Evolutionary conservation across 495 filamentous ascomycete species (phyloP), one percentile per base, ranked within the genome.

Genomic region (Monascus purpureus): DNA sequence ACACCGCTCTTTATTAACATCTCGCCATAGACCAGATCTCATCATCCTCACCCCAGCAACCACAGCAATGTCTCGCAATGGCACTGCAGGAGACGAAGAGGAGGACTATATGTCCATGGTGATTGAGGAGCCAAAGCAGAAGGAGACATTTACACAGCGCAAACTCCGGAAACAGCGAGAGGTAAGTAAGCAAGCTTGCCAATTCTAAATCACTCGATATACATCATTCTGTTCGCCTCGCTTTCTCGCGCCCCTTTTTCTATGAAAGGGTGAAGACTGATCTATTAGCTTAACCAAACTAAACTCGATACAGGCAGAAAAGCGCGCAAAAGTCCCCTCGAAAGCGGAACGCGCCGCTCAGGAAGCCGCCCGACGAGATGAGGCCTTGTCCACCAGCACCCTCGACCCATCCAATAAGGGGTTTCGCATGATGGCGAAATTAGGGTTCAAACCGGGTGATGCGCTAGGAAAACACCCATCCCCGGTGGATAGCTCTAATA

Each of bases 381-480:
- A 65, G 25, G 84, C 77, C 3, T 68, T 93, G 11, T 61, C 72
- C 2, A 76, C 59, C 9, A 78, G 76, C n/a, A 63, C 94, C 16
- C 58, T 82, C 11, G 47, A 64, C 25, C 67, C 71, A n/a, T 47
- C 57, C 4, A 65, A 67, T 29, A 97, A 95, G 52, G 90, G 90
- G 2, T 74, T 86, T 34, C 66, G 81, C 36, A 93, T 97, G 85
- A 90, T 97, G 87, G 75, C 82, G n/a, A 85, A 79, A 53, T 78
- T 97, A 62, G 90, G 90, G 5, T 97, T 87, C 57, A 79, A 72
- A 38, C 58, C 70, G 7, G 80, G 80, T 9, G 72, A 73, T 31
- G 66, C 71, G 0, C 65, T 93, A 2, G 84, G 90, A 1, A 78
- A 76, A 42, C 18, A 19, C 26, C 8, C 40, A 38, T 33, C 24